Evolutionary conservation across 1,284 basidiomycete genomes (phyloP), one percentile per base, ranked within the genome.

Genomic region (Moesziomyces sp.): DNA sequence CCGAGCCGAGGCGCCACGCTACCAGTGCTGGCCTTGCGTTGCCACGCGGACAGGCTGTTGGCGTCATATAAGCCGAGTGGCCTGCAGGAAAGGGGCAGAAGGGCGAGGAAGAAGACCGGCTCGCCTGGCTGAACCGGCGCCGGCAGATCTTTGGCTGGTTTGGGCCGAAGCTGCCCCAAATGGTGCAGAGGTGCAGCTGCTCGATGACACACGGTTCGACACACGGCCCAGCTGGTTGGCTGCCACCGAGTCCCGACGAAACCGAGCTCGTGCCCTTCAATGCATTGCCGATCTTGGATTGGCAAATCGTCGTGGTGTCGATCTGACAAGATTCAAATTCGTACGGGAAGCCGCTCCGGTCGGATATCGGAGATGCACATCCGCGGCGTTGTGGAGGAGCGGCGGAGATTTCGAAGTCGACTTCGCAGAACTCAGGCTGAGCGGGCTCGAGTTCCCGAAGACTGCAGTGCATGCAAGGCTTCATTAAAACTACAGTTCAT

Each of bases 181-280:
- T 1, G 26, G 26, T 28, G 18, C 18, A 43, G 19, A 50, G 34
- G 34, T 40, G 38, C 9, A 34, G 14, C 46, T 45, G 52, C 48
- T 53, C 58, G 55, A 68, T 62, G 58, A 67, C 64, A 67, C 64
- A 67, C 54, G 21, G 4, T 26, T 44, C 46, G 40, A 61, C 58
- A 61, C 58, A 58, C 46, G 21, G 21, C 5, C 8, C 16, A 24
- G 11, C 11, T 34, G 30, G 10, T 34, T 11, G 8, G 16, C 23
- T 28, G 3, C 26, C 0, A 30, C 50, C 40, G 50, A 52, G 28
- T n/a, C 23, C 42, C 38, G 50, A 21, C 38, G 10, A 34, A 34
- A 2, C 4, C 13, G 30, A 13, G 13, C 1, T 2, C 8, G 30
- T 21, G 21, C 21, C 10, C 13, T 10, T 34, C 30, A 34, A 56